Base-by-base conservation (phyloP, 192 early-diverging fungal species). In the Physocladia obscura region DNA sequence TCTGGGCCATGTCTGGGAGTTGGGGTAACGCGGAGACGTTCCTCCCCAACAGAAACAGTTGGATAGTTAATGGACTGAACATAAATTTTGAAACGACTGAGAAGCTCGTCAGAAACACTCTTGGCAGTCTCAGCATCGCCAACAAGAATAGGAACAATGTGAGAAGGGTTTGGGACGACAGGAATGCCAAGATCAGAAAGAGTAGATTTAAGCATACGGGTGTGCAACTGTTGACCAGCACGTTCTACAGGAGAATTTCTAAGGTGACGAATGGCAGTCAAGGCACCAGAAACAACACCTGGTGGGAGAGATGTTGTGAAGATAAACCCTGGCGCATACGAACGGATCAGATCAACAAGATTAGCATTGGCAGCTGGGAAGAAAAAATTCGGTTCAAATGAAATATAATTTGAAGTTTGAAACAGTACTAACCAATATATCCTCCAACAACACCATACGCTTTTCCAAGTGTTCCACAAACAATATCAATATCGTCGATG, bases 1-100 rank as follows among this genome's bases (percentile, higher is more conserved):
- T 78, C 81, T 29, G 74, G 71, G 69, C 79, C 89, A 81, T 99
- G 97, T 40, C 95, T 94, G 29, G 97, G 97, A 54, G 95, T 93
- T 2, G 97, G 97, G 11, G 97, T 99, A 81, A 99, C 97, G 35
- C 97, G 89, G 63, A 99, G 89, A 52, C 97, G 88, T 81, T 99
- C 97, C 80, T 99, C 91, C 48, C 97, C 97, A 4, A 87, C 85
- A 50, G 91, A 79, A 13, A 98, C 95, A 50, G 97, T 99, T 29
- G 97, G 97, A 79, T 93, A 99, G 83, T 99, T 99, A 87, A 99
- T 99, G 76, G 84, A 88, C 83, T 99, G 97, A 40, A 97, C 97
- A 79, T 99, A 99, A 75, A 99, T 97, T 62, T 84, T 85, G 82
- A 94, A 91, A 67, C 93, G 88, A 80, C 73, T 77, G 38, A 99